Conservation (phyloP, 2,329 filamentous ascomycete genomes). For the Arthroderma sp. region DNA sequence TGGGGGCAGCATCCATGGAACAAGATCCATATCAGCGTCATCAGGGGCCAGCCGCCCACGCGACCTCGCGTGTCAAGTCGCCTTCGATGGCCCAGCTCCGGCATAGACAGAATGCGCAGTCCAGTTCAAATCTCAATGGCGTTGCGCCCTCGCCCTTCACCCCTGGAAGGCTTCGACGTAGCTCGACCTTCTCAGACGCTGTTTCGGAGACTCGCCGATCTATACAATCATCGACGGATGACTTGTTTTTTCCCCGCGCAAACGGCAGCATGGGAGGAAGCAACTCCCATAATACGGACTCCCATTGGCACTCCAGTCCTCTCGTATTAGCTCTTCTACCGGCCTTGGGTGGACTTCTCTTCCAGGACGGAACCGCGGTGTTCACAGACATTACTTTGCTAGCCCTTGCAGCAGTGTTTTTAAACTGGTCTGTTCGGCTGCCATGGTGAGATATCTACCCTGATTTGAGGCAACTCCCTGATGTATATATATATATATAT, state of each 20-base stretch:
- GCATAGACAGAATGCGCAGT: neutral
- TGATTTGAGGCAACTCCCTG: too few relatives aligned
- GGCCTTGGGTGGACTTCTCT: slow-evolving; percentile 71
- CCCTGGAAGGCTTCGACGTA: slow-evolving; percentile 46
- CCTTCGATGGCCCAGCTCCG: slow-evolving; percentile 3
- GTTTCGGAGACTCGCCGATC: slow-evolving; percentile 54
- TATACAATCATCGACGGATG: slow-evolving; percentile 55
- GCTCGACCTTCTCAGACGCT: slow-evolving; percentile 68
- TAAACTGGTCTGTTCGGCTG: slow-evolving; percentile 83
- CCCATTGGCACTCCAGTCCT: slow-evolving; percentile 67
- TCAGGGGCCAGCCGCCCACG: neutral
- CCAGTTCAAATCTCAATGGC: slow-evolving; percentile 10
- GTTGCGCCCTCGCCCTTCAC: slow-evolving; percentile 28
- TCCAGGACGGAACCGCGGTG: slow-evolving; percentile 70
- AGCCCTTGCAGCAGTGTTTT: slow-evolving; percentile 65
- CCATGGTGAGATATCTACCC: slow-evolving; percentile 56
- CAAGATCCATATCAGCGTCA: neutral
- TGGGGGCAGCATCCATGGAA: neutral
- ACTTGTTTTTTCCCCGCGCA: slow-evolving; percentile 51
- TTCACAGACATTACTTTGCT: slow-evolving; percentile 77
- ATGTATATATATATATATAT: too few relatives aligned
- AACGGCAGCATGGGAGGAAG: slow-evolving; percentile 6
- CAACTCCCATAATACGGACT: slow-evolving; percentile 39
- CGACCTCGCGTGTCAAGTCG: neutral
- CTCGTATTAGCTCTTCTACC: slow-evolving; percentile 74